These are phyloP conservation scores for Crithidia bombi DNA, from an alignment of 208 protist genomes.

Conservation along the genomic window DNA sequence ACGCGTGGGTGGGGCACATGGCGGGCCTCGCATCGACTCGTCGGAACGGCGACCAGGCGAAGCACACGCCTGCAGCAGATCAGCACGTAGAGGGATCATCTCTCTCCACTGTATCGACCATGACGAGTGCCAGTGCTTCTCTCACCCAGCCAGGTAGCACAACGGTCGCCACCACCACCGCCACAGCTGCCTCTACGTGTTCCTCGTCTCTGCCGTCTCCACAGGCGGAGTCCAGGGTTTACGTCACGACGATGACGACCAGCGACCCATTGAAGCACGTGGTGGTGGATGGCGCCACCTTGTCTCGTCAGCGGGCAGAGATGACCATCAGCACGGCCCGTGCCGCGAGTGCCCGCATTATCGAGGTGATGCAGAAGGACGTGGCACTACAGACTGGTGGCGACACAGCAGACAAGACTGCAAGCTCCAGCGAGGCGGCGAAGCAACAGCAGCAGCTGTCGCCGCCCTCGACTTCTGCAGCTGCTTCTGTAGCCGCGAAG, in stretches of 20 bases:
- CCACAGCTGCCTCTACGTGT: neutral
- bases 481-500: too few relatives aligned
- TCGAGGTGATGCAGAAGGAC: slow-evolving; percentile 25
- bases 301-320: slow-evolving; percentile 14
- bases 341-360: slow-evolving; percentile 23
- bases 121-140: too few relatives aligned
- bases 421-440: neutral
- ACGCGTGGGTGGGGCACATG: slow-evolving; percentile 62
- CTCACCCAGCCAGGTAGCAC: neutral
- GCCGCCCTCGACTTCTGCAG: too few relatives aligned
- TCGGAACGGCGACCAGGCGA: slow-evolving; percentile 18
- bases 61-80: neutral
- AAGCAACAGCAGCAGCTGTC: neutral
- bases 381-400: neutral
- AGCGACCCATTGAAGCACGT: neutral
- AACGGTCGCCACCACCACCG: neutral
- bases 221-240: neutral
- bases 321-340: slow-evolving; percentile 16
- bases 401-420: neutral
- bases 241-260: neutral
- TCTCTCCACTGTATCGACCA: neutral
- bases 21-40: slow-evolving; percentile 25
- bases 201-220: neutral
- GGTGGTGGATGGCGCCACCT: neutral
- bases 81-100: neutral